Base-by-base conservation (phyloP, 495 filamentous ascomycete genomes). In the Aspergillus mulundensis region DNA sequence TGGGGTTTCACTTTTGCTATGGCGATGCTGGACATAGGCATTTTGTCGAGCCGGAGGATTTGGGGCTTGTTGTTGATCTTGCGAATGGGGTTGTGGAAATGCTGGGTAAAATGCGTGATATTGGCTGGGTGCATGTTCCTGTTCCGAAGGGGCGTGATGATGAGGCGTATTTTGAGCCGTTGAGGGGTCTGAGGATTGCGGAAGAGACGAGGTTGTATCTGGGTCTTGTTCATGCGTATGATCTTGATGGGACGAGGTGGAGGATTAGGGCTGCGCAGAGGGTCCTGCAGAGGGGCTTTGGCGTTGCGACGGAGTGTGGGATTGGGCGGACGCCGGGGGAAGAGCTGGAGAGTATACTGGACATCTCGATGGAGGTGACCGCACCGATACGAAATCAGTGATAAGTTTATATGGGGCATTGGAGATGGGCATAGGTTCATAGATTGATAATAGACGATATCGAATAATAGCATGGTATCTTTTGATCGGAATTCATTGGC, bases 1-100 rank as follows among this genome's bases (percentile, higher is more conserved):
- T 78, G 39, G 71, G 70, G 8, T 70, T 70, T 38, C 76, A 79
- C 58, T 63, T 79, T 19, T 80, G 76, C 57, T 80, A 79, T 50
- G 74, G 76, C 45, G 75, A 79, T 52, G 50, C 70, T 1, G 53
- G 50, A 4, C 73, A 77, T 52, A 61, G 60, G 41, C 77, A 76
- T 63, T 77, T 73, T 30, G 39, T 75, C 15, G 70, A 78, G 49
- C 76, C 77, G 0, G 50, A 66, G 6, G 66, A 75, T 48, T 46
- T 64, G 25, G 44, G 49, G 3, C 43, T 72, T 7, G 18, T 64
- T 20, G 69, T 74, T 3, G 52, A 68, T 20, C 38, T 77, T 23
- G 70, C 70, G 8, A 71, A 69, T 34, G 50, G 56, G 24, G 51
- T 53, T 11, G 20, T 24, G 7, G 20, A 12, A 3, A 24, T 1